Evolutionary conservation across 345 rosid species (phyloP), one percentile per base, ranked within the genome.

Genomic region (Eucalyptus leucophloia): DNA sequence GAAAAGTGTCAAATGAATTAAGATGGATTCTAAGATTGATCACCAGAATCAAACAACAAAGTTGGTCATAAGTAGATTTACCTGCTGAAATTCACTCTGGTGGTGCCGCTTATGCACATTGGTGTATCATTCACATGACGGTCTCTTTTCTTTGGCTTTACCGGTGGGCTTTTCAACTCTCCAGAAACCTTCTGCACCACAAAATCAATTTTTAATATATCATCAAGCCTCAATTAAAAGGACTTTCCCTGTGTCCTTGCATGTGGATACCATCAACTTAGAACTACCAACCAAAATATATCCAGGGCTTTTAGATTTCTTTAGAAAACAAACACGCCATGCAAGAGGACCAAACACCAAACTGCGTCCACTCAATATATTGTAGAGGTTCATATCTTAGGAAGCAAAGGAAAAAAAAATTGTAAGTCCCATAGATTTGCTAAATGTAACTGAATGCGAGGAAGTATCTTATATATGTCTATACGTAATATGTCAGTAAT

Each of bases 181-280:
- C 92, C 93, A 2, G 90, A 91, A 90, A 91, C 90, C 94, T 95
- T 94, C 94, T 94, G 94, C 87, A 86, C 90, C 90, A 90, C 90
- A 88, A 86, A 28, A 24, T n/a, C 80, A 67, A n/a, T 69, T 69
- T 69, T 18, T 5, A 65, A 26, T 49, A 58, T 5, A 62, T 49
- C 44, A 23, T 30, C 26, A 49, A 69, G 12, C 81, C 9, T 32
- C 24, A 19, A 34, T 17, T 5, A 67, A 58, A 32, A 69, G 81
- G 24, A 34, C 81, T 69, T 69, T 69, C 81, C 24, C 42, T 4
- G 23, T 17, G 12, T 42, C 42, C 17, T 69, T 32, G 42, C 42
- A 69, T 5, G 42, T 32, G 81, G 40, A 69, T 32, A 34, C 81
- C 42, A 69, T 67, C 42, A 17, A 17, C 42, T 17, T 34, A 19